Evolutionary conservation across 163 green algal species (phyloP).

Genomic region (Trebouxiophyceae sp.): DNA sequence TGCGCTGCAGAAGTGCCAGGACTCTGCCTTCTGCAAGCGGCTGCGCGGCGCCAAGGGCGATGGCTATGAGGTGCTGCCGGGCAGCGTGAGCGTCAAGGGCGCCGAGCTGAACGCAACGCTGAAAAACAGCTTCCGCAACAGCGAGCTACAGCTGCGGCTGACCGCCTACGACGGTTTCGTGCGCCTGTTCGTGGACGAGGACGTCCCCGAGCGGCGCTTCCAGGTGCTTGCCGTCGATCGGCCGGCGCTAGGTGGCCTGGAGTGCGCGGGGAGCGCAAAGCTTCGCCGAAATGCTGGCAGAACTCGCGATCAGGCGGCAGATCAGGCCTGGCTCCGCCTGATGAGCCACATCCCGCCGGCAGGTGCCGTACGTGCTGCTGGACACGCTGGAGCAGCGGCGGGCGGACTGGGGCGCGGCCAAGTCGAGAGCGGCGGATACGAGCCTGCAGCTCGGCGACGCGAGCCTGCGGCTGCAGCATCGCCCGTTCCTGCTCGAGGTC

Average conservation of each 20-base stretch:
- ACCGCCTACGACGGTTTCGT: conserved; percentile 53
- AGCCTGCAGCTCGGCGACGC: conserved; percentile 22
- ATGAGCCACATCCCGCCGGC: conserved; percentile 19
- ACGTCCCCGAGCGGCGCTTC: conserved; percentile 39
- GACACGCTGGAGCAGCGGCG: conserved; percentile 24
- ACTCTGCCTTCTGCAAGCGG: conserved; percentile 79
- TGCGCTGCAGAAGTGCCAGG: conserved; percentile 59
- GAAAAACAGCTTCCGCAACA: conserved; percentile 30
- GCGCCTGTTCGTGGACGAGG: conserved; percentile 77
- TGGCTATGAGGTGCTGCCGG: conserved; percentile 44
- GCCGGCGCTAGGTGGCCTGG: not conserved
- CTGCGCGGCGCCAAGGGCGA: conserved; percentile 54
- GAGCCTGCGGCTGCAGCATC: conserved; percentile 37
- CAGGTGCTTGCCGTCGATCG: not conserved
- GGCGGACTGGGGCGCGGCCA: conserved; percentile 15
- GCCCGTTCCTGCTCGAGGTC: conserved; percentile 57
- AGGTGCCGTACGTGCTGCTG: conserved; percentile 57
- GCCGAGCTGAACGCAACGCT: conserved; percentile 27
- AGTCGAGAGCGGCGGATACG: conserved; percentile 5
- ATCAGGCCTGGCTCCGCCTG: too few relatives aligned
- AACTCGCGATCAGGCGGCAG: not conserved
- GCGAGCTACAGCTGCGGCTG: conserved; percentile 48
- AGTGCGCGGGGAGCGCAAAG: not conserved
- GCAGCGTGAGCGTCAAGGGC: conserved; percentile 37
- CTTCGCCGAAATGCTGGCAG: conserved; percentile 25